Evolutionary conservation across 768 basidiomycete genomes (phyloP), one percentile per base, ranked within the genome.

Genomic region (Mycena maculata): DNA sequence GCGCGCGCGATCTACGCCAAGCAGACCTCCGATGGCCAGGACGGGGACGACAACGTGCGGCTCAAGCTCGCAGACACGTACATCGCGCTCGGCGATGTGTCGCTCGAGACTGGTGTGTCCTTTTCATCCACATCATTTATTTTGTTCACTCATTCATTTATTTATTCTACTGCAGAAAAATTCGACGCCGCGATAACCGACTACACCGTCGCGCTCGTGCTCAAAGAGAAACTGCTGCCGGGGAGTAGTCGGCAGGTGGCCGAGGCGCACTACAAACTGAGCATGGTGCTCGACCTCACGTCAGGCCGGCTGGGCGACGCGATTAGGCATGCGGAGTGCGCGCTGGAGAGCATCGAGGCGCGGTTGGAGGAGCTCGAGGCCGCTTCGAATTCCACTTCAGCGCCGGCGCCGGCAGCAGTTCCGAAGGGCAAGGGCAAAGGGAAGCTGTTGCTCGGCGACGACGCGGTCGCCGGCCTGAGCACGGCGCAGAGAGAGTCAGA

Each of bases 181-280:
- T 98, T 98, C 76, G 93, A 95, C 69, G 94, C 97, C 79, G 96
- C 96, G 0, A 93, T 96, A 58, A 85, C 85, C 22, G 96, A 98
- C 76, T 98, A 95, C 74, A 87, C 88, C 52, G 87, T 89, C 0
- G 93, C 92, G 3, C 87, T 96, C 12, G 78, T 81, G 12, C 86
- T 96, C 73, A 95, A 97, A 76, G 77, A 80, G 11, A 82, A 86
- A 11, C 82, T 96, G 36, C 87, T 98, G 7, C 92, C 96, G 0
- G 76, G 82, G n/a, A 92, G 92, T n/a, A 96, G 95, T 5, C 91
- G 96, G 47, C 93, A 96, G 72, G 91, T 98, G 70, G 95, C 96
- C 0, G 95, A 96, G 76, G 94, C 91, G 8, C 95, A 98, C 77
- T 98, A 95, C 76, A 96, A 96, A 75, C 86, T 98, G 68, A 95